Percentiles rank a stretch among this genome's conserved stretches.
Evolutionary conservation across 441 rosid species (phyloP).

Genomic region (Adansonia gregorii): DNA sequence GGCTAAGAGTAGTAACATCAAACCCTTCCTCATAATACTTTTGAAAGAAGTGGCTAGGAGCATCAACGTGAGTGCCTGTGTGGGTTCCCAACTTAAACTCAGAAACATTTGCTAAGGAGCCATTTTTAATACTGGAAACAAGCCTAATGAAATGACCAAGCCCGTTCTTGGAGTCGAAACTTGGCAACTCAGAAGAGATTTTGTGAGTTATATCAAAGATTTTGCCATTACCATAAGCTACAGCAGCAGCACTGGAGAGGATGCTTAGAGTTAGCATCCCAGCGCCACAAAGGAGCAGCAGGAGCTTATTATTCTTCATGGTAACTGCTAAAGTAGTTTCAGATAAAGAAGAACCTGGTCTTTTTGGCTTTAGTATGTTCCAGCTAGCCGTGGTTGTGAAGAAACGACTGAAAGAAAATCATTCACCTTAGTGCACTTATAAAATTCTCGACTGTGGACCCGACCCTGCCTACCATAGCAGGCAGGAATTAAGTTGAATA

Average conservation of each 20-base stretch:
- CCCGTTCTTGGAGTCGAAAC: slow-evolving; percentile 39
- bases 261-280: background rate
- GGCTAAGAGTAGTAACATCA: slow-evolving; percentile 62
- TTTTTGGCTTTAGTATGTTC: background rate
- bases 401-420: background rate
- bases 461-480: background rate
- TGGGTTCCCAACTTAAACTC: slow-evolving; percentile 52
- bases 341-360: background rate
- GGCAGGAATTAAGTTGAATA: background rate
- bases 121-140: slow-evolving; percentile 57
- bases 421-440: background rate
- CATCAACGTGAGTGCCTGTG: slow-evolving; percentile 66
- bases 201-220: slow-evolving; percentile 57
- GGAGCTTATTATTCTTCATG: background rate
- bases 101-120: slow-evolving; percentile 45
- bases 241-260: slow-evolving; percentile 16
- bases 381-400: background rate
- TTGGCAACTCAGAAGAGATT: slow-evolving; percentile 39
- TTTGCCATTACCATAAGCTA: slow-evolving; percentile 38
- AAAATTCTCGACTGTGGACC: background rate
- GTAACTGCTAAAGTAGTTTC: background rate
- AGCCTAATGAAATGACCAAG: slow-evolving; percentile 55
- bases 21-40: slow-evolving; percentile 61
- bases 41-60: slow-evolving; percentile 61
- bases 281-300: background rate